phyloP scores from a whole-genome alignment of 2,329 filamentous ascomycete genomes.

The Arthrobotrys iridis region DNA sequence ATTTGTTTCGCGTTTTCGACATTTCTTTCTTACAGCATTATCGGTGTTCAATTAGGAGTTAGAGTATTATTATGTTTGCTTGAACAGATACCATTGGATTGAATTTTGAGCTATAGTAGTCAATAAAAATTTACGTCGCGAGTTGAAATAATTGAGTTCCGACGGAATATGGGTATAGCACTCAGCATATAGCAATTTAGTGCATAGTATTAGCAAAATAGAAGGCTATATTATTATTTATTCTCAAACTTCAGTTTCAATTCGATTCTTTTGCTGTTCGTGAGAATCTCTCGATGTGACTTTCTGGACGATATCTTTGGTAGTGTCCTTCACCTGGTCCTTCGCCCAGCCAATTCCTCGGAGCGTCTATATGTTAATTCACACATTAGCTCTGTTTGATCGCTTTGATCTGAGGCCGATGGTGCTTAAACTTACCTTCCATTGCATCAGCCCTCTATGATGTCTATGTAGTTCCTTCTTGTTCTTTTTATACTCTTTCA shows the following conservation, averaged over 20 bases:
- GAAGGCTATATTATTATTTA: neutral
- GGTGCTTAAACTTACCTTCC: slow-evolving; percentile 62
- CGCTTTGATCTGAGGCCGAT: neutral
- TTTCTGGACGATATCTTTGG: slow-evolving; percentile 61
- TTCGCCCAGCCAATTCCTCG: slow-evolving; percentile 69
- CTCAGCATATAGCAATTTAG: too few relatives aligned
- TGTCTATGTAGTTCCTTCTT: slow-evolving; percentile 71
- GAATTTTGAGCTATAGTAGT: too few relatives aligned
- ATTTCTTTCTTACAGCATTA: neutral
- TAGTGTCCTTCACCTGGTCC: slow-evolving; percentile 68
- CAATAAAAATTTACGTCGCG: too few relatives aligned
- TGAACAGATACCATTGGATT: too few relatives aligned
- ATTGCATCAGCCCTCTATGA: slow-evolving; percentile 79
- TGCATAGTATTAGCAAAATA: too few relatives aligned
- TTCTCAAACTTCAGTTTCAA: slow-evolving; percentile 75
- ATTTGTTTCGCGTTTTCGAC: neutral
- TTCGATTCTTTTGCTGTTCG: slow-evolving; percentile 68
- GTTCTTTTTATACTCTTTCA: slow-evolving; percentile 71
- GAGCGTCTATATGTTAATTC: slow-evolving; percentile 63
- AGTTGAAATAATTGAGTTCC: too few relatives aligned
- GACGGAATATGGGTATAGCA: too few relatives aligned
- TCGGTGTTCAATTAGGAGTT: neutral
- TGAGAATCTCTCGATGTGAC: slow-evolving; percentile 66
- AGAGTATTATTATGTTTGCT: too few relatives aligned
- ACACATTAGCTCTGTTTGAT: neutral